A percentile compares a stretch with the other conserved stretches of the same genome.
Evolutionary conservation across 169 alveolate species (phyloP).

Genomic region (Eimeria zaria): DNA sequence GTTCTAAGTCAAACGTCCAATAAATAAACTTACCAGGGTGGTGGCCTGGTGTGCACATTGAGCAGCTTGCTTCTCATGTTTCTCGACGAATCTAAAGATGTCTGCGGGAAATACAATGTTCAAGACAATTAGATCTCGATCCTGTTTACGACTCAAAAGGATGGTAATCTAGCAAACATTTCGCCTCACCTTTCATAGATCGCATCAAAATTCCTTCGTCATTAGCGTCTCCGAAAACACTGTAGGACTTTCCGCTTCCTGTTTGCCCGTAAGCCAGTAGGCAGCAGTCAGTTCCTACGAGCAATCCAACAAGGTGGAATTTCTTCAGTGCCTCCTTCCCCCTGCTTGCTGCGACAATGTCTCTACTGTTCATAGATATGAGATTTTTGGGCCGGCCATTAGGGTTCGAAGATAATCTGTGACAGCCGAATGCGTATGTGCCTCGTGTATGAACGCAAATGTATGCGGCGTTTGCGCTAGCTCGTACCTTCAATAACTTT

Average conservation of each 20-base stretch:
- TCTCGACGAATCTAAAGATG: constrained; percentile 49
- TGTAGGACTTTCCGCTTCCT: constrained; percentile 77
- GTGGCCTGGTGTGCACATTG: not conserved
- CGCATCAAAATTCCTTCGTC: constrained; percentile 78
- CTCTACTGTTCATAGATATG: not conserved
- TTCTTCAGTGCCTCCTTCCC: not conserved
- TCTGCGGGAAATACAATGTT: not conserved
- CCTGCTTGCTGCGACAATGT: not conserved
- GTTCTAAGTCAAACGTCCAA: not conserved
- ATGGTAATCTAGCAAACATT: not conserved
- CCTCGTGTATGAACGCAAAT: not conserved
- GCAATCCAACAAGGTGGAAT: not conserved
- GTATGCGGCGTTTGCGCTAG: not conserved
- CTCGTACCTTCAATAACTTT: constrained; percentile 41
- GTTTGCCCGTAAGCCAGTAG: constrained; percentile 77
- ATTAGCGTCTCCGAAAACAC: constrained; percentile 54
- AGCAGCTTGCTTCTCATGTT: constrained; percentile 22
- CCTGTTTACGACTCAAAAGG: not conserved
- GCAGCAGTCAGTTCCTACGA: constrained; percentile 64
- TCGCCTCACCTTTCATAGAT: constrained; percentile 41
- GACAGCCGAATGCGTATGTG: not conserved
- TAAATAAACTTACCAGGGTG: constrained; percentile 8
- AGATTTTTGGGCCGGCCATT: not conserved
- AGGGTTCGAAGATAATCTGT: not conserved
- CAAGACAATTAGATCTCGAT: not conserved